These are phyloP conservation scores for Polytrichum formosum DNA, from an alignment of 225 moss, liverwort and hornwort genomes.

Conservation along the genomic window DNA sequence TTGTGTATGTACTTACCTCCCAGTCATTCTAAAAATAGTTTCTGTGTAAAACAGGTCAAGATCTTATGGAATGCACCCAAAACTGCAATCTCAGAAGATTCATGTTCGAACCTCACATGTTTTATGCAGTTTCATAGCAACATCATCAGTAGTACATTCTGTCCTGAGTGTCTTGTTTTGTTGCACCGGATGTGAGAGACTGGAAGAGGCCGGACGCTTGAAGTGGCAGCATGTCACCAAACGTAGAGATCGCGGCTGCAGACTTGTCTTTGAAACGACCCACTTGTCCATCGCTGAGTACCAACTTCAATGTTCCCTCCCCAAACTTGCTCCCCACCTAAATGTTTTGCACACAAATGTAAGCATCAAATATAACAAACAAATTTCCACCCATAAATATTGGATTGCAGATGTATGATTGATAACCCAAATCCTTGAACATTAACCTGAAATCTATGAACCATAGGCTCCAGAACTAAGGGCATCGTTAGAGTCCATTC, in stretches of 20 bases:
- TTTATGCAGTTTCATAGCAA: not conserved
- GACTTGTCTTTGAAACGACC: conserved; percentile 86
- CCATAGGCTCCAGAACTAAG: too few relatives aligned
- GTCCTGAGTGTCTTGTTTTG: conserved; percentile 54
- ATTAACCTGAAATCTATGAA: too few relatives aligned
- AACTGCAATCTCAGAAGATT: not conserved
- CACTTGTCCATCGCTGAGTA: conserved; percentile 87
- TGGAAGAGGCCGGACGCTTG: conserved; percentile 93
- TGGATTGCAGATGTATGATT: too few relatives aligned
- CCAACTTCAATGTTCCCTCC: conserved; percentile 75
- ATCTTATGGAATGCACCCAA: not conserved
- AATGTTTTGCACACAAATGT: too few relatives aligned
- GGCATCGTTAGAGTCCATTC: too few relatives aligned
- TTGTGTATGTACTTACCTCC: conserved; percentile 15
- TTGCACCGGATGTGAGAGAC: conserved; percentile 74
- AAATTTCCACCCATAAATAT: too few relatives aligned
- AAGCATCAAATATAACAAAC: not conserved
- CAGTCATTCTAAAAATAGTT: conserved; percentile 23
- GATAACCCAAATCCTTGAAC: too few relatives aligned
- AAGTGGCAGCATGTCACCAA: conserved; percentile 87
- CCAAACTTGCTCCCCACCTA: conserved; percentile 92
- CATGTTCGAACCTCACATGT: conserved; percentile 5
- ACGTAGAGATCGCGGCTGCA: conserved; percentile 90
- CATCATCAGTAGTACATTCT: conserved; percentile 48
- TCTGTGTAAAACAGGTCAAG: conserved; percentile 17